These are phyloP conservation scores for Tetrahymena borealis DNA, from an alignment of 73 alveolate species.

Conservation along the genomic window DNA sequence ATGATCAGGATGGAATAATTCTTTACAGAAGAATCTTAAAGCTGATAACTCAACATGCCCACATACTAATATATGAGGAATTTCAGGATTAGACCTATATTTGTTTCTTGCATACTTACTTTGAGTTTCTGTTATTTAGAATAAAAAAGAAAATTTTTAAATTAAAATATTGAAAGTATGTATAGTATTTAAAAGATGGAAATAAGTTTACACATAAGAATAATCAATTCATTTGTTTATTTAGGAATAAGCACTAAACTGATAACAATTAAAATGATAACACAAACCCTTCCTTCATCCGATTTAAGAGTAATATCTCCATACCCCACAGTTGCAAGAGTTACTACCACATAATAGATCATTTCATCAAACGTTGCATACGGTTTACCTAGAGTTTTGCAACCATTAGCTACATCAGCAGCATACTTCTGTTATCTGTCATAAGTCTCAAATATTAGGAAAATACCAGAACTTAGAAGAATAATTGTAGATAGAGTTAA, in stretches of 20 bases:
- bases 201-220: conserved; percentile 48
- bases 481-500: conserved; percentile 22
- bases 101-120: conserved; percentile 82
- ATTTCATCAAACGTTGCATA: conserved; percentile 60
- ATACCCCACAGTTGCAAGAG: conserved; percentile 93
- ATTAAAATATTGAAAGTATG: background rate
- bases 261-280: conserved; percentile 66
- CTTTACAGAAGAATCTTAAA: conserved; percentile 80
- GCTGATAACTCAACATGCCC: conserved; percentile 85
- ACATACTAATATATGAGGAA: conserved; percentile 87
- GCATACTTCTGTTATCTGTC: conserved; percentile 13
- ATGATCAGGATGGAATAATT: conserved; percentile 93
- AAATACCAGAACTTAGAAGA: conserved; percentile 57
- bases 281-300: conserved; percentile 79
- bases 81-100: conserved; percentile 85
- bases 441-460: conserved; percentile 61
- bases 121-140: conserved; percentile 46
- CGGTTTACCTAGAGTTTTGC: conserved; percentile 6
- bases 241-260: conserved; percentile 81
- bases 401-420: background rate
- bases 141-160: background rate
- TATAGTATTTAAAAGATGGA: background rate
- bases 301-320: conserved; percentile 90
- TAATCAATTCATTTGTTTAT: conserved; percentile 80
- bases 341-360: conserved; percentile 79